Conservation (phyloP, 495 filamentous ascomycete species). For the Trichoderma parareesei region DNA sequence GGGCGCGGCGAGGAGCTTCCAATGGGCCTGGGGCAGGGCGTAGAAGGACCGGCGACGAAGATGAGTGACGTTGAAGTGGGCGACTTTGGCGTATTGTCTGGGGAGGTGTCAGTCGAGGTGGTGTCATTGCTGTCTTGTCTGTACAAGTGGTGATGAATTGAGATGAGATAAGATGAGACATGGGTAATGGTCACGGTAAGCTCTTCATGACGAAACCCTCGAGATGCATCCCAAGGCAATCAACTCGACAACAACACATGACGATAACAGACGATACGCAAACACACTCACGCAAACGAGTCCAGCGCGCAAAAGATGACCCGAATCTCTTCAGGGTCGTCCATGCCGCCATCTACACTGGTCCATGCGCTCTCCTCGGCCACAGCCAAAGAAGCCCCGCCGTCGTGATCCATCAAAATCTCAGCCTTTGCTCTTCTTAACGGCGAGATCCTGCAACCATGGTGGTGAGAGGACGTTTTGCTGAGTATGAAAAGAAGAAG, state of each 20-base stretch:
- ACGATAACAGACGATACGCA: not conserved
- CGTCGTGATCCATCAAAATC: conserved; percentile 6
- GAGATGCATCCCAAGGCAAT: not conserved
- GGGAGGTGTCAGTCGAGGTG: not conserved
- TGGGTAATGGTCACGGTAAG: no score
- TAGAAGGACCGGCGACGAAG: conserved; percentile 85
- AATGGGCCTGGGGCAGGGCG: conserved; percentile 73
- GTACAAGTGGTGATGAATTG: no score
- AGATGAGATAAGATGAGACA: no score
- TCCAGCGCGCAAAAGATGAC: conserved; percentile 72
- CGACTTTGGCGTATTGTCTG: conserved; percentile 74
- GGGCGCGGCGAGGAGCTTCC: conserved; percentile 65
- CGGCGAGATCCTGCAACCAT: not conserved
- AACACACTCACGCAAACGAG: conserved; percentile 67
- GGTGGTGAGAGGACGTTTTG: not conserved
- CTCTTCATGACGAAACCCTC: no score
- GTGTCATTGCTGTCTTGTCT: no score
- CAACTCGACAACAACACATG: not conserved
- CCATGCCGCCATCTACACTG: conserved; percentile 52
- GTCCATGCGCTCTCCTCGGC: conserved; percentile 39
- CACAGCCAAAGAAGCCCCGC: conserved; percentile 8
- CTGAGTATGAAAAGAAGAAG: no score
- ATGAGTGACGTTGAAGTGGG: conserved; percentile 84
- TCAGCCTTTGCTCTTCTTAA: conserved; percentile 14
- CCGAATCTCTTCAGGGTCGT: conserved; percentile 64